Base-by-base conservation (phyloP, 1,284 basidiomycete genomes). In the Coniferiporia weirii region DNA sequence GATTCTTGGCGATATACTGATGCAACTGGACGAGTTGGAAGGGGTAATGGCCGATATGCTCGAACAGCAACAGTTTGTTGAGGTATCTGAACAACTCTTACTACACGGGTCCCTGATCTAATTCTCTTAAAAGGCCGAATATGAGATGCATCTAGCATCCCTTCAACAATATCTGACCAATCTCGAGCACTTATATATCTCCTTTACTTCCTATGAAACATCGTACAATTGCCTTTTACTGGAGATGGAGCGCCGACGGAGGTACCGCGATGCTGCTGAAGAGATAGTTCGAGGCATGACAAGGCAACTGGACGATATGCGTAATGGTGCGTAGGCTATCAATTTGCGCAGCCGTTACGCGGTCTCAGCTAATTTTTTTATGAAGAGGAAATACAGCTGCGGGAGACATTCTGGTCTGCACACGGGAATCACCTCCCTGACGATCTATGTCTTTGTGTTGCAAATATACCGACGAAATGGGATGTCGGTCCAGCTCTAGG, bases 11-110 rank as follows among this genome's bases (percentile, higher is more conserved):
- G 70, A 65, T 22, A 79, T 75, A 4, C 70, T 91, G n/a, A 76
- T 81, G 52, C 80, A 86, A 64, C 75, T 92, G 13, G 87, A 91
- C 49, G 83, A 87, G 64, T 76, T 92, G 3, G 88, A 84, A 1
- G 82, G 85, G 19, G 87, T 90, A 54, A 89, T 92, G 84, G 73
- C 76, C 0, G 84, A 87, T 54, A 90, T 91, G 85, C 71, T 91
- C 4, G 76, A 79, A 44, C 79, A 77, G 17, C 88, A 91, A 68
- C 79, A 85, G 59, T 70, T 72, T 12, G 79, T 88, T 9, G 85
- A 91, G 77, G 87, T 87, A 40, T 22, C 62, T 60, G 22, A 19
- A 27, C 10, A 10, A n/a, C 19, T 20, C 35, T 36, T 13, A 22
- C 8, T 45, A 17, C 45, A 40, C 38, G 27, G 22, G 8, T 32